phyloP scores from a whole-genome alignment of 352 stramenopile species.

The Discostella stelligera region DNA sequence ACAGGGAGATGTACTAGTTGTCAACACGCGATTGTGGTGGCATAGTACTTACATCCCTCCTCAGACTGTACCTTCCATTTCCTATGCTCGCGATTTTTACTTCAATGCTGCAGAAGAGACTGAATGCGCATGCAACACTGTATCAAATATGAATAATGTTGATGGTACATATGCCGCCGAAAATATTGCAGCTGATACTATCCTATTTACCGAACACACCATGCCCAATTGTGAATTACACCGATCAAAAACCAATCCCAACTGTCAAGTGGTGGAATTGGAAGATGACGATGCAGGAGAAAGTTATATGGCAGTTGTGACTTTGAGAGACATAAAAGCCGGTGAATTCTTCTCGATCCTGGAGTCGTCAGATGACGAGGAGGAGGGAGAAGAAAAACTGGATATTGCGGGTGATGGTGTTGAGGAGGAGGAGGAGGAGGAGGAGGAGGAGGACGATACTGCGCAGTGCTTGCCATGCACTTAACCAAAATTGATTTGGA shows the following conservation, averaged over 20 bases:
- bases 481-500: no score
- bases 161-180: conserved; percentile 79
- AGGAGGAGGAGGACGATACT: conserved; percentile 4
- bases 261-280: conserved; percentile 78
- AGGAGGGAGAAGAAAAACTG: conserved; percentile 19
- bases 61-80: conserved; percentile 60
- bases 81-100: conserved; percentile 79
- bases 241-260: conserved; percentile 58
- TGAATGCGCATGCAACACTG: not conserved
- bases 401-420: conserved; percentile 36
- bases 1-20: conserved; percentile 57
- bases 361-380: conserved; percentile 60
- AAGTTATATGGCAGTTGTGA: conserved; percentile 69
- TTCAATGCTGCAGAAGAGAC: conserved; percentile 31
- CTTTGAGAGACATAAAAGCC: conserved; percentile 54
- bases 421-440: conserved; percentile 15
- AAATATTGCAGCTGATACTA: conserved; percentile 72
- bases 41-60: conserved; percentile 72
- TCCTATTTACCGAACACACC: conserved; percentile 79
- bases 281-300: conserved; percentile 62
- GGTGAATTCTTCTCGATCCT: conserved; percentile 82
- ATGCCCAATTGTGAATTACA: conserved; percentile 82
- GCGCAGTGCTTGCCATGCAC: no score
- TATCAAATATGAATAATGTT: conserved; percentile 70
- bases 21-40: conserved; percentile 81